phyloP scores from a whole-genome alignment of 495 filamentous ascomycete genomes.

The Aspergillus steynii region DNA sequence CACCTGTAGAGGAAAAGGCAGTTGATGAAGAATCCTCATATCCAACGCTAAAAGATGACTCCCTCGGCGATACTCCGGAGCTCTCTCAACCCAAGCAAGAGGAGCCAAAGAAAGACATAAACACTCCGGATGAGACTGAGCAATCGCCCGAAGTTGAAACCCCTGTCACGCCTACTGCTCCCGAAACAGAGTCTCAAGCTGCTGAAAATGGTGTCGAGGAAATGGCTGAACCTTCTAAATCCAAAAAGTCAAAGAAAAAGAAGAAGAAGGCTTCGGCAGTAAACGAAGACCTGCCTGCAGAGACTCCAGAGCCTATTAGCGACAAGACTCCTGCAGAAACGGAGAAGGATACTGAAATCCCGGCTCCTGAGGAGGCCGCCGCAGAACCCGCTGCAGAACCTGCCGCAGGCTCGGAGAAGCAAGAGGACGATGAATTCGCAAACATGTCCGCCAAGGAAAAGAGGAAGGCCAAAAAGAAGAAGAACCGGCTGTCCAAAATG shows the following conservation, averaged over 20 bases:
- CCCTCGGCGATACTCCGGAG: background rate
- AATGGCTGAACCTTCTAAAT: slow-evolving; percentile 23
- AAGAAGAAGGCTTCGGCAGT: background rate
- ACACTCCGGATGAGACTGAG: background rate
- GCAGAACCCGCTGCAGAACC: background rate
- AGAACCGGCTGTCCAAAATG: slow-evolving; percentile 41
- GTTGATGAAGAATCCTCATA: background rate
- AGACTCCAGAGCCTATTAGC: slow-evolving; percentile 12
- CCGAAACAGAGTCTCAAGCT: slow-evolving; percentile 9
- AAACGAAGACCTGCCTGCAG: slow-evolving; percentile 20
- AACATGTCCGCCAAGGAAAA: slow-evolving; percentile 31
- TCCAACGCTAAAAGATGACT: background rate
- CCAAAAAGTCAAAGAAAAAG: slow-evolving; percentile 25
- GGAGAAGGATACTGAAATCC: background rate
- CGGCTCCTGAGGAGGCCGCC: slow-evolving; percentile 1
- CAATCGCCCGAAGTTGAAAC: background rate
- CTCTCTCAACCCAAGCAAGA: background rate
- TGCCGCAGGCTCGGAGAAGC: slow-evolving; percentile 3
- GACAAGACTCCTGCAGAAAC: slow-evolving; percentile 1
- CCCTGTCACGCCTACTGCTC: background rate
- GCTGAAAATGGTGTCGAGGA: slow-evolving; percentile 12
- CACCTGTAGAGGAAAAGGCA: too few species aligned
- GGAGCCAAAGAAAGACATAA: background rate
- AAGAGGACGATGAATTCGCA: slow-evolving; percentile 15
- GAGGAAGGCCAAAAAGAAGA: slow-evolving; percentile 42